Evolutionary conservation across 2,329 filamentous ascomycete species (phyloP).

Genomic region (Colletotrichum lentis): DNA sequence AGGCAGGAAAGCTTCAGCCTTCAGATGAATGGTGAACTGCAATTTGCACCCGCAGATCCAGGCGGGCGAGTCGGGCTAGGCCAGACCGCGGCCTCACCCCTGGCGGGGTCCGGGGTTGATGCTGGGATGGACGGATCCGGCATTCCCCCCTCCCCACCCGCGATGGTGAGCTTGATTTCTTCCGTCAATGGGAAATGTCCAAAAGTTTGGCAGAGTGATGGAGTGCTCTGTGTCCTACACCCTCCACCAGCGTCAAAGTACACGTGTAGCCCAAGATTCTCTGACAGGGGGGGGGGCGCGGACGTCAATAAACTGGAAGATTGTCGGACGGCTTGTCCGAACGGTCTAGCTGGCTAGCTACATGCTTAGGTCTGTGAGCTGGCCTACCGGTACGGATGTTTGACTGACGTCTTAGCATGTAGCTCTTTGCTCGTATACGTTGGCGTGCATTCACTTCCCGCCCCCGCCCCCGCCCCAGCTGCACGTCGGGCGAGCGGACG

Average conservation of each 20-base stretch:
- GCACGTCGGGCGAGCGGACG: slow-evolving; percentile 30
- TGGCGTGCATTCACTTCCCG: too few species aligned
- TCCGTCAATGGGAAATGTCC: slow-evolving; percentile 32
- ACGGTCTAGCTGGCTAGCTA: not conserved
- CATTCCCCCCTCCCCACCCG: not conserved
- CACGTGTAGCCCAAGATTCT: not conserved
- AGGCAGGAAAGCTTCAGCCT: not conserved
- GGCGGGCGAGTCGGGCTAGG: not conserved
- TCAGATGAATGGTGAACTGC: not conserved
- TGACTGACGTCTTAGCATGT: not conserved
- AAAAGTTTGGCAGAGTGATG: not conserved
- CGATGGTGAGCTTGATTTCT: slow-evolving; percentile 19
- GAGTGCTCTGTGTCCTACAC: not conserved
- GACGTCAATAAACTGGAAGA: not conserved
- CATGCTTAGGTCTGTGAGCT: too few species aligned
- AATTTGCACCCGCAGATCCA: not conserved
- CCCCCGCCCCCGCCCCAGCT: not conserved
- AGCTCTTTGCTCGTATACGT: not conserved
- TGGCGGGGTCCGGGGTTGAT: slow-evolving; percentile 25
- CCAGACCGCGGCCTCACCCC: slow-evolving; percentile 1
- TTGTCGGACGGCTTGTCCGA: not conserved
- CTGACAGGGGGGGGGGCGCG: too few species aligned
- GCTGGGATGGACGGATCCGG: slow-evolving; percentile 1
- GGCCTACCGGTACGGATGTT: too few species aligned
- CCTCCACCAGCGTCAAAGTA: not conserved